Evolutionary conservation across 345 rosid genomes (phyloP).

Genomic region (Bruguiera gymnorhiza): DNA sequence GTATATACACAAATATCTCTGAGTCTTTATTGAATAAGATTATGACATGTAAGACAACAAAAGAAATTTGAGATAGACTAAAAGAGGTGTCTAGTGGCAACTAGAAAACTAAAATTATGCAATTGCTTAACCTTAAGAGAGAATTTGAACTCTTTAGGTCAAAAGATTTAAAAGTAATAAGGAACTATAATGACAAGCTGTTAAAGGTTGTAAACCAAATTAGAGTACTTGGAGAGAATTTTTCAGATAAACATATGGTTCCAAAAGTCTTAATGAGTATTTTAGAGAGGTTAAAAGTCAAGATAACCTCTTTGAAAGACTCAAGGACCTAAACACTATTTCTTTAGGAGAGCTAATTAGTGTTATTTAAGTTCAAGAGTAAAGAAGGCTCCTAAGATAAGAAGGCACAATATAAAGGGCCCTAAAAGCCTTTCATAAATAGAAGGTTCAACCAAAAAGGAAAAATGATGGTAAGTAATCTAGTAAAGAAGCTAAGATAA

Average conservation of each 20-base stretch:
- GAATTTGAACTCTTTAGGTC: too few relatives aligned
- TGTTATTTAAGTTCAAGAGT: background rate
- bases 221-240: background rate
- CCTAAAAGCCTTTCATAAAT: background rate
- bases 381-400: background rate
- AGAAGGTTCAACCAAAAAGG: too few relatives aligned
- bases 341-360: background rate
- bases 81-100: too few relatives aligned
- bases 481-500: too few relatives aligned
- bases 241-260: background rate
- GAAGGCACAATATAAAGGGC: background rate
- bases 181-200: too few relatives aligned
- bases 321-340: background rate
- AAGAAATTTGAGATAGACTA: too few relatives aligned
- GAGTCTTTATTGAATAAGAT: too few relatives aligned
- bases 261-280: background rate
- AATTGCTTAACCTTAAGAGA: too few relatives aligned
- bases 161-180: too few relatives aligned
- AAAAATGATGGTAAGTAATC: too few relatives aligned
- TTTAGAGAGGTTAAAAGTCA: background rate
- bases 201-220: background rate
- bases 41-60: too few relatives aligned
- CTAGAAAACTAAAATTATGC: rapidly evolving
- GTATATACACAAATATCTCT: rapidly evolving
- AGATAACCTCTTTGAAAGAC: background rate